These are phyloP conservation scores for Fonsecaea pedrosoi DNA, from an alignment of 2,329 filamentous ascomycete genomes.

Conservation along the genomic window DNA sequence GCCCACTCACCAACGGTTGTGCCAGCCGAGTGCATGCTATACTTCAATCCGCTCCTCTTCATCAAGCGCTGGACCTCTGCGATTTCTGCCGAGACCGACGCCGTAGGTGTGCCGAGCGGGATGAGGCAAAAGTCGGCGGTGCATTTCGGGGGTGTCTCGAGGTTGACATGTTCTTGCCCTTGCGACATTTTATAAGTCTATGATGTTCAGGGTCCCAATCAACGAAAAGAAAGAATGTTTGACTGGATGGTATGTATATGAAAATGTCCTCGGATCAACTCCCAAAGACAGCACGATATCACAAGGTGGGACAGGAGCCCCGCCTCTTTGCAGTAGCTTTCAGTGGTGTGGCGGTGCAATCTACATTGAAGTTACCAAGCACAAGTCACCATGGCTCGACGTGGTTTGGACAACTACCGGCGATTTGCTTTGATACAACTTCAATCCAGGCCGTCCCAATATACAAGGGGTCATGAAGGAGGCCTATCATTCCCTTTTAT, in stretches of 20 bases:
- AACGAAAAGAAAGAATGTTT: not conserved
- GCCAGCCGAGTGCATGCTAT: constrained; percentile 90
- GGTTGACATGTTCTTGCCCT: constrained; percentile 17
- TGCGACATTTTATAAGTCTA: constrained; percentile 16
- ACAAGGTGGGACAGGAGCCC: not conserved
- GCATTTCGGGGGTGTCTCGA: constrained; percentile 71
- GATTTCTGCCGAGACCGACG: constrained; percentile 81
- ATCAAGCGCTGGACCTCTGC: constrained; percentile 87
- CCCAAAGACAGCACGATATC: not conserved
- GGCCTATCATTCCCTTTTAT: too few species aligned
- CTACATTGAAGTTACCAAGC: not conserved
- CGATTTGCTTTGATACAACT: too few species aligned
- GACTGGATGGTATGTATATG: not conserved
- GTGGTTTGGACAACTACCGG: too few species aligned
- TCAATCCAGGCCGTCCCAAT: too few species aligned
- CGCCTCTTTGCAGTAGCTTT: not conserved
- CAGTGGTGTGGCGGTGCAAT: not conserved
- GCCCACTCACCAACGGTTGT: constrained; percentile 79
- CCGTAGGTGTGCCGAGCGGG: constrained; percentile 79
- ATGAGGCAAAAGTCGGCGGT: constrained; percentile 92
- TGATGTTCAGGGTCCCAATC: not conserved
- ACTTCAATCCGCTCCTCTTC: constrained; percentile 78
- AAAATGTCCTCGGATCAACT: not conserved
- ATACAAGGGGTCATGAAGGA: too few species aligned
- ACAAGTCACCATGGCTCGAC: too few species aligned